A percentile compares a stretch with the other conserved stretches of the same genome.
These are phyloP conservation scores for Apiospora rasikravindrae DNA, from an alignment of 2,329 filamentous ascomycete species.

Conservation along the genomic window DNA sequence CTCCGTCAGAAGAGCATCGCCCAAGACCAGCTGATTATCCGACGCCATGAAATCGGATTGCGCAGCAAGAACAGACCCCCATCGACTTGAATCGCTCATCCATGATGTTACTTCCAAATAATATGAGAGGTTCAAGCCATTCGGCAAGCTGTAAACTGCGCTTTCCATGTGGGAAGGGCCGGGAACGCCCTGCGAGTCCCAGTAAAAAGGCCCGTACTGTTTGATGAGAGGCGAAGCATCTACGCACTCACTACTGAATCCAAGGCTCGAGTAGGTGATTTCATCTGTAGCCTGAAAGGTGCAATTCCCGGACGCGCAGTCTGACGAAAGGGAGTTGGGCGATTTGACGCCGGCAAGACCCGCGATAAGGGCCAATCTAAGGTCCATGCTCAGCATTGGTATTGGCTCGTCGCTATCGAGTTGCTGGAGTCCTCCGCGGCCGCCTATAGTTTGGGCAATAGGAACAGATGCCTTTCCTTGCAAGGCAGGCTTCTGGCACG, in stretches of 20 bases:
- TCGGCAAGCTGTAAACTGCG: background rate
- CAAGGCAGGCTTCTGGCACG: background rate
- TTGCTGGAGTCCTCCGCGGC: too few relatives aligned
- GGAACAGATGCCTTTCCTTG: background rate
- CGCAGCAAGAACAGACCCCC: background rate
- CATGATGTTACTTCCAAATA: too few relatives aligned
- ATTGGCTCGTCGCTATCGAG: too few relatives aligned
- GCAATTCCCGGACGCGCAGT: background rate
- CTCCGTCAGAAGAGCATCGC: background rate
- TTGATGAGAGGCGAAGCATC: background rate
- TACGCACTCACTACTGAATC: background rate
- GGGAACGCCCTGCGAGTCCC: background rate
- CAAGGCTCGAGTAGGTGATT: background rate
- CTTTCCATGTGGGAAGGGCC: too few relatives aligned
- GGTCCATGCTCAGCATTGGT: background rate
- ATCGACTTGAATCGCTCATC: too few relatives aligned
- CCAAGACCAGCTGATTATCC: background rate
- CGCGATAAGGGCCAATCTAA: background rate
- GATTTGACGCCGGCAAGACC: background rate
- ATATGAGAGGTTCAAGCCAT: background rate
- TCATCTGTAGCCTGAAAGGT: background rate
- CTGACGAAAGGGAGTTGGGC: background rate
- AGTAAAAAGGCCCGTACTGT: background rate
- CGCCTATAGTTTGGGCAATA: background rate
- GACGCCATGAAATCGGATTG: too few relatives aligned